These are phyloP conservation scores for Talaromyces nanjingensis DNA, from an alignment of 495 filamentous ascomycete genomes.

Conservation along the genomic window DNA sequence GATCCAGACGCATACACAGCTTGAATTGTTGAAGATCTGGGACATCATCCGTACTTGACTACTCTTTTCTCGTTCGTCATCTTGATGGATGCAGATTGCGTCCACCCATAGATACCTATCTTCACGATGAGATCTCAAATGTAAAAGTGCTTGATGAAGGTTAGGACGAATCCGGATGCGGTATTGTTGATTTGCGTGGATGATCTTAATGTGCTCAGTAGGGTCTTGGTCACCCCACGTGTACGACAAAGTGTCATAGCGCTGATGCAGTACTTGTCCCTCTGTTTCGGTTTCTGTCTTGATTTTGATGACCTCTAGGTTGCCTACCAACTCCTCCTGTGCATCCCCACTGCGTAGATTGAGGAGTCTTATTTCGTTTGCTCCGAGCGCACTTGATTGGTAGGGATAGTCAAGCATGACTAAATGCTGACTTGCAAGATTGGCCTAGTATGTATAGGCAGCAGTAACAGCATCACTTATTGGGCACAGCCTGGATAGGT, in stretches of 20 bases:
- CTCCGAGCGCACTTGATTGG: not conserved
- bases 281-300: not conserved
- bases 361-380: not conserved
- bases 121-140: not conserved
- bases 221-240: constrained; percentile 6
- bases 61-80: constrained; percentile 20
- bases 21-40: constrained; percentile 17
- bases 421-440: not conserved
- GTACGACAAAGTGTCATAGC: constrained; percentile 4
- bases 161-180: not conserved
- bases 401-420: not conserved
- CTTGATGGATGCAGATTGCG: constrained; percentile 28
- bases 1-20: constrained; percentile 24
- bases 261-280: not conserved
- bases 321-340: constrained; percentile 1
- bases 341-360: not conserved
- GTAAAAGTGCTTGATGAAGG: not conserved
- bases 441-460: not conserved
- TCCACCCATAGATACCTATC: constrained; percentile 22
- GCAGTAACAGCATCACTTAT: not conserved
- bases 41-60: constrained; percentile 24
- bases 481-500: not conserved
- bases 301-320: not conserved
- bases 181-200: not conserved
- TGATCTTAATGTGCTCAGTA: not conserved